These are phyloP conservation scores for Sporothrix humicola DNA, from an alignment of 2,329 filamentous ascomycete species.

Conservation along the genomic window DNA sequence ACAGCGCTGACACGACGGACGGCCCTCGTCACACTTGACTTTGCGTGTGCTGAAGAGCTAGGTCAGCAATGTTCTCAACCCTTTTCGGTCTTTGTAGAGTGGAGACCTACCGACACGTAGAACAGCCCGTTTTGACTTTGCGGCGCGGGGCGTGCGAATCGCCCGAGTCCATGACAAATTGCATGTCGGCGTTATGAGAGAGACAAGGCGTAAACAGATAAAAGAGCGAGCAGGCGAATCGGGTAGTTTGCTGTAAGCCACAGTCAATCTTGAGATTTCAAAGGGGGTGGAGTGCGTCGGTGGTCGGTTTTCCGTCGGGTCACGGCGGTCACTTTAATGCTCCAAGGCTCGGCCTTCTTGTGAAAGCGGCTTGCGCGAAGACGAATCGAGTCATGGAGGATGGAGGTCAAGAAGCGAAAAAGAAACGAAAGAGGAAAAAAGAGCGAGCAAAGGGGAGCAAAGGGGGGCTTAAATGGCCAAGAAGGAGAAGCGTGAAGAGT, in stretches of 20 bases:
- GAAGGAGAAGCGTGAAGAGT: not conserved
- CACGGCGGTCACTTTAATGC: not conserved
- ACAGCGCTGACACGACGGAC: not conserved
- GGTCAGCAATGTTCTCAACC: not conserved
- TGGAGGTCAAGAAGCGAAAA: not conserved
- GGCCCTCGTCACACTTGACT: conserved; percentile 18
- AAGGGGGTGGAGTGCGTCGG: not conserved
- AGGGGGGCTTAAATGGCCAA: not conserved
- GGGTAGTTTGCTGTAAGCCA: not conserved
- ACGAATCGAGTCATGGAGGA: not conserved
- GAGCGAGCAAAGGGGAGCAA: not conserved
- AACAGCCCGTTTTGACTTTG: conserved; percentile 24
- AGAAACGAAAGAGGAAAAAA: too few relatives aligned
- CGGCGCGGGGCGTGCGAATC: not conserved
- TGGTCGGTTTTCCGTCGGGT: not conserved
- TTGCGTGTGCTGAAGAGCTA: not conserved
- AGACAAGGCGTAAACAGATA: not conserved
- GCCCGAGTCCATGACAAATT: not conserved
- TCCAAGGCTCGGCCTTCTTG: not conserved
- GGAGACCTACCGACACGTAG: conserved; percentile 8
- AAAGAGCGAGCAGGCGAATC: conserved; percentile 11
- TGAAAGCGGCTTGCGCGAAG: not conserved
- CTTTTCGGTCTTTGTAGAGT: too few relatives aligned
- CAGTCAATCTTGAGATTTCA: too few relatives aligned
- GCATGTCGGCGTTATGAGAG: not conserved